Percentiles rank a stretch among this genome's conserved stretches.
phyloP scores from a whole-genome alignment of 2,329 filamentous ascomycete genomes.

The Akanthomyces lecanii region DNA sequence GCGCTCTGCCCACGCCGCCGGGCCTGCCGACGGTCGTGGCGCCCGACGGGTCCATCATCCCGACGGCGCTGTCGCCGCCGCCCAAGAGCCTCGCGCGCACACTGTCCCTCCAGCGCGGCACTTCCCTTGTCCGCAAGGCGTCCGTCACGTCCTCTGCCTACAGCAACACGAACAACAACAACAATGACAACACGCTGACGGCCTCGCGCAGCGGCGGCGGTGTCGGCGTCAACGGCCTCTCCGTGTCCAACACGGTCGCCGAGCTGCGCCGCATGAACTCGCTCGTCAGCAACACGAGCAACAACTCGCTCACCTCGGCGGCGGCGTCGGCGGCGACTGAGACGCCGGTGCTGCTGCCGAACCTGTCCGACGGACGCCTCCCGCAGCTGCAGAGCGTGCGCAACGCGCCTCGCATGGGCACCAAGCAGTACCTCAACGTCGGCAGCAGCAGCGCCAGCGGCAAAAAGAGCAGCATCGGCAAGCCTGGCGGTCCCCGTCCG shows the following conservation, averaged over 20 bases:
- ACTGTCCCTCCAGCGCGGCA: conserved; percentile 2
- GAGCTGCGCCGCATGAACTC: conserved; percentile 57
- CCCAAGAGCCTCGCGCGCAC: conserved; percentile 19
- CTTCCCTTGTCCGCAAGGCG: neutral
- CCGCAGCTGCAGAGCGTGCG: too few species aligned
- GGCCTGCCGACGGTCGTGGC: conserved; percentile 22
- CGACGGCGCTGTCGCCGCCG: conserved; percentile 28
- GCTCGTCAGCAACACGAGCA: conserved; percentile 43
- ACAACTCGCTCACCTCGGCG: conserved; percentile 33
- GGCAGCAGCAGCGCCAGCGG: conserved; percentile 26
- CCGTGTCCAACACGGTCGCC: conserved; percentile 41
- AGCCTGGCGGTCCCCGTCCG: conserved; percentile 1
- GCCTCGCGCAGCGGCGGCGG: neutral
- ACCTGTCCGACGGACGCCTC: conserved; percentile 33
- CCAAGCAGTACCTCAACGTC: conserved; percentile 45
- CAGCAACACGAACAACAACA: neutral
- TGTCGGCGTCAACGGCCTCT: conserved; percentile 16
- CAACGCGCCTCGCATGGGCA: conserved; percentile 30
- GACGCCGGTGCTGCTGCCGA: conserved; percentile 32
- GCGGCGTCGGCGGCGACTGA: conserved; percentile 11
- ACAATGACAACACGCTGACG: conserved; percentile 6
- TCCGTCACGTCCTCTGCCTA: conserved; percentile 26
- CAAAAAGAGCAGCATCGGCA: conserved; percentile 19
- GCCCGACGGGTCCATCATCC: conserved; percentile 26
- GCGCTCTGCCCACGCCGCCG: conserved; percentile 30